Evolutionary conservation across 768 basidiomycete genomes (phyloP).

Genomic region (Polyporus arcularius): DNA sequence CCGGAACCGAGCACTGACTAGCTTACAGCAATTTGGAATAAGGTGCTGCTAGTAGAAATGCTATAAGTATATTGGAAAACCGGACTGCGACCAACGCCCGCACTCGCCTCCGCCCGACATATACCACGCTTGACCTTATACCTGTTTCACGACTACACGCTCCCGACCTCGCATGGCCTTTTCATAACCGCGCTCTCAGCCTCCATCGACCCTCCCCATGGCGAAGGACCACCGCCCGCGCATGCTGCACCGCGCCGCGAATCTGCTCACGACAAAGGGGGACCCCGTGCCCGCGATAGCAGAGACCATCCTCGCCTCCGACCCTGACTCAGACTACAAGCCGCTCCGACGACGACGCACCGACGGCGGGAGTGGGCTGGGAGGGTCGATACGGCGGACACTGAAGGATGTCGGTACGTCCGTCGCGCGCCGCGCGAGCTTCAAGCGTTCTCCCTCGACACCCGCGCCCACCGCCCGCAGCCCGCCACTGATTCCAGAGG

Average conservation of each 20-base stretch:
- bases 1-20: too few species aligned
- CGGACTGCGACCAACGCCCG: too few species aligned
- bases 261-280: constrained; percentile 18
- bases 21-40: too few species aligned
- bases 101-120: too few species aligned
- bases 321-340: background rate
- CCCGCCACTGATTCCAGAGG: background rate
- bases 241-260: constrained; percentile 11
- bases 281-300: constrained; percentile 19
- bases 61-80: too few species aligned
- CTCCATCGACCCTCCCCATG: background rate
- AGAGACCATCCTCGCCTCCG: constrained; percentile 1
- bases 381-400: constrained; percentile 22
- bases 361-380: constrained; percentile 11
- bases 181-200: background rate
- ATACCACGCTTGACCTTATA: too few species aligned
- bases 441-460: constrained; percentile 15
- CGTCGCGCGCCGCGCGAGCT: constrained; percentile 19
- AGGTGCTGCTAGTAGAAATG: too few species aligned
- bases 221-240: constrained; percentile 7
- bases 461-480: constrained; percentile 2
- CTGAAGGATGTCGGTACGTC: constrained; percentile 18
- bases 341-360: constrained; percentile 13
- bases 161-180: background rate
- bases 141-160: too few species aligned